These are phyloP conservation scores for Porcisia hertigi DNA, from an alignment of 208 protist genomes.

Conservation along the genomic window DNA sequence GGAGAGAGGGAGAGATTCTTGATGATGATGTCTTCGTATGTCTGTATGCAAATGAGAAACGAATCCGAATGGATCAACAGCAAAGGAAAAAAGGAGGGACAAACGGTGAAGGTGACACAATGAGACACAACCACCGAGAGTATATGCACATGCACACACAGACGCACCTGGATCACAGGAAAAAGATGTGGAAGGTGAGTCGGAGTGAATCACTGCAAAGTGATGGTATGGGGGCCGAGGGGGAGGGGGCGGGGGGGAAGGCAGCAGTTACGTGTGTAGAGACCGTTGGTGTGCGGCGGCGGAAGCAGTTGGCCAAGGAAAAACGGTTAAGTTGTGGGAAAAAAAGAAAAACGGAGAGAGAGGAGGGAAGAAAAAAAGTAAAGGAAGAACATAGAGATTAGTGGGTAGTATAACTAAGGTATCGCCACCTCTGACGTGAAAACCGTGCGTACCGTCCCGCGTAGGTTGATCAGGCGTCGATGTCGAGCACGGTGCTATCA, in stretches of 20 bases:
- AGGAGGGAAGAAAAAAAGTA: neutral
- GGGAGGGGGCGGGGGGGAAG: neutral
- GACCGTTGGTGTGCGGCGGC: neutral
- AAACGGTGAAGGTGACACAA: neutral
- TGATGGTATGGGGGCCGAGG: neutral
- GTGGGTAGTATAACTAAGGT: neutral
- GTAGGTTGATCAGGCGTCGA: neutral
- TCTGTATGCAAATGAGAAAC: neutral
- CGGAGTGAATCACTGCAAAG: neutral
- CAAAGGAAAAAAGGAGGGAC: too few species aligned
- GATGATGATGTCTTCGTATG: neutral
- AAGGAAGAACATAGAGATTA: neutral
- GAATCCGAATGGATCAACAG: neutral
- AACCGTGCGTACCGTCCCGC: neutral
- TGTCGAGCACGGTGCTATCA: neutral
- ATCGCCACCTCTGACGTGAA: neutral
- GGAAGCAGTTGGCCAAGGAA: neutral
- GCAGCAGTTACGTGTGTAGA: neutral
- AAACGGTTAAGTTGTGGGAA: neutral
- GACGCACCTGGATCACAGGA: neutral
- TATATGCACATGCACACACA: constrained; percentile 7
- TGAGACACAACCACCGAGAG: neutral
- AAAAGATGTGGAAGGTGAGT: neutral
- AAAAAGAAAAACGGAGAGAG: neutral
- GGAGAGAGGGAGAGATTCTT: too few species aligned